Conservation (phyloP, 441 rosid genomes). For the Pelargonium fulgidum region DNA sequence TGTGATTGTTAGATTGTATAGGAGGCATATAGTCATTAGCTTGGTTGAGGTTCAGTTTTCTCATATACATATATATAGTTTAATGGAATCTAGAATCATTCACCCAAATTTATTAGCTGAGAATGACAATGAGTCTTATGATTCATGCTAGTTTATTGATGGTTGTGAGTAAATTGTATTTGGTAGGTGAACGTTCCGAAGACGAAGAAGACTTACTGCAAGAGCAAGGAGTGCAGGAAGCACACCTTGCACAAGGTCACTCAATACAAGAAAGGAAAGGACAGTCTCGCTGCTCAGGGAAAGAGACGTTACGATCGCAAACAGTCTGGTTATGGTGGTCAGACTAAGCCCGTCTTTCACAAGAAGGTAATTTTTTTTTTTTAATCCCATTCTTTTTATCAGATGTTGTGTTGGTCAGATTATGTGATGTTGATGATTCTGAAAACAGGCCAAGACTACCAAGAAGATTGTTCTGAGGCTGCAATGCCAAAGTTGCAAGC, state of each 20-base stretch:
- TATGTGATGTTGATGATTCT: background rate
- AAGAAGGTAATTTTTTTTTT: conserved; percentile 14
- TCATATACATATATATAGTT: no score
- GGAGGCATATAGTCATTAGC: background rate
- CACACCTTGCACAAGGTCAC: conserved; percentile 26
- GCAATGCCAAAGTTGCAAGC: conserved; percentile 25
- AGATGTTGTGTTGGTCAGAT: background rate
- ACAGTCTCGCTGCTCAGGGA: conserved; percentile 20
- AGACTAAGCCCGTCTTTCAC: conserved; percentile 25
- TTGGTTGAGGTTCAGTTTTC: no score
- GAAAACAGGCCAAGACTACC: conserved; percentile 22
- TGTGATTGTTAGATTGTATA: no score
- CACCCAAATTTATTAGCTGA: no score
- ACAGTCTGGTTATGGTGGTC: conserved; percentile 25
- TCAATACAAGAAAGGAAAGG: conserved; percentile 25
- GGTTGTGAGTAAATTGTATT: no score
- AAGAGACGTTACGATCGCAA: conserved; percentile 24
- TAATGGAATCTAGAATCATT: no score
- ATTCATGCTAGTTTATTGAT: no score
- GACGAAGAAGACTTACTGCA: conserved; percentile 24
- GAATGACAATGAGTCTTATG: no score
- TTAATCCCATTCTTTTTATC: background rate
- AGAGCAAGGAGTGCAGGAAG: conserved; percentile 25
- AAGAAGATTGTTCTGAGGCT: conserved; percentile 27
- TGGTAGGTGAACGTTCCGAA: conserved; percentile 20